Evolutionary conservation across 2,329 filamentous ascomycete genomes (phyloP), one percentile per base, ranked within the genome.

Genomic region (Fusarium pseudograminearum): DNA sequence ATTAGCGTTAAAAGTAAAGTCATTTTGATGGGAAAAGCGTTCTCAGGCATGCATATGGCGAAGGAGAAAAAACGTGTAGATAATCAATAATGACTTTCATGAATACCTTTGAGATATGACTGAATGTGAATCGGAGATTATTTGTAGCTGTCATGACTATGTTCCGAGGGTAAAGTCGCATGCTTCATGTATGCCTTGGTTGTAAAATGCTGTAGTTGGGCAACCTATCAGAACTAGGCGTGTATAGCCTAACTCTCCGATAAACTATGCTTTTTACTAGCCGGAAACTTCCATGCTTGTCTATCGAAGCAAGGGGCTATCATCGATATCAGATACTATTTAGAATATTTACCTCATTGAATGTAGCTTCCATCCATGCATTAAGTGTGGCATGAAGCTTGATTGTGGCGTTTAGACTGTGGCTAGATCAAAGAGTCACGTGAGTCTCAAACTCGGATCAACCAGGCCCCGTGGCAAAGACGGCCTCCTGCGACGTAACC

Each of bases 1-100:
- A 65, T 74, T 73, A 72, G 72, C 72, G 73, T 41, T 65, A 71
- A 73, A 75, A 75, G 72, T 59, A 69, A 75, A 71, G 73, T 72
- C 67, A 66, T 69, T 72, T 69, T 73, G 72, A 67, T 72, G 68
- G 57, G 61, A 59, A 68, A 70, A 70, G 71, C 66, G 63, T 67
- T 65, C 64, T 73, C 52, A 61, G 61, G 67, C 61, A 73, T 61
- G 48, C 57, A 64, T 30, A 74, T 70, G 69, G 63, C 58, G 52
- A 71, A 61, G 62, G 54, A 52, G 31, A 68, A 67, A 72, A 68
- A 70, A 69, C 48, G 40, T 61, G 53, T 48, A 65, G 41, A 70
- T 74, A 71, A 65, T 65, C 41, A 73, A 71, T 73, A 65, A 72
- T 71, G 60, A 66, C 50, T 61, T 68, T 64, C 18, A 61, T 65